Conservation (phyloP, 176 grass and related monocot genomes). For the bread wheat (Triticum aestivum) region DNA sequence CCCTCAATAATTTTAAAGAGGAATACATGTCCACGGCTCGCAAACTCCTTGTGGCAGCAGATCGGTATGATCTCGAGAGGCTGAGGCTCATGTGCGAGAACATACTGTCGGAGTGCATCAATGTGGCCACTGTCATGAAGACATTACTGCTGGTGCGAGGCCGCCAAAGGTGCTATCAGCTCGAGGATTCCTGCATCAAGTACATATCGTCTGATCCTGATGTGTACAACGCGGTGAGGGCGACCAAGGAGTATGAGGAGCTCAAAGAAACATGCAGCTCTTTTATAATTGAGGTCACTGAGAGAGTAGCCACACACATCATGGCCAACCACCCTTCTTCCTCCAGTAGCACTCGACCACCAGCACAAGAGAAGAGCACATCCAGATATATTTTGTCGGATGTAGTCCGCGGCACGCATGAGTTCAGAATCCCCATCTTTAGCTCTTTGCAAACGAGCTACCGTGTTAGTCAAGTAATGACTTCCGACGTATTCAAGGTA, state of each 20-base stretch:
- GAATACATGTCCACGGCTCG: not conserved
- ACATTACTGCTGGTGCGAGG: not conserved
- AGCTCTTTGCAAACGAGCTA: not conserved
- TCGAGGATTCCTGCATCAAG: not conserved
- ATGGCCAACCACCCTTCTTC: not conserved
- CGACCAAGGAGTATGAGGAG: not conserved
- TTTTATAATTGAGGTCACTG: not conserved
- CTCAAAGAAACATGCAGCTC: not conserved
- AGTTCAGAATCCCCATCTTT: not conserved
- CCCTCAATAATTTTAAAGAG: not conserved
- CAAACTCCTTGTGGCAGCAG: not conserved
- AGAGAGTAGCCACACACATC: not conserved
- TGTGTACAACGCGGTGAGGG: not conserved
- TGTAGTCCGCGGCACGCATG: not conserved
- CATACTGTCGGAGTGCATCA: not conserved
- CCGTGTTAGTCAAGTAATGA: not conserved
- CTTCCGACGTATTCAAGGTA: not conserved
- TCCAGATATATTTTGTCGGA: not conserved
- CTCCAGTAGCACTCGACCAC: not conserved
- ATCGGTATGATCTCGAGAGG: not conserved
- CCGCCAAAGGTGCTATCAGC: not conserved
- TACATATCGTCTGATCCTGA: not conserved
- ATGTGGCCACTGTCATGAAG: not conserved
- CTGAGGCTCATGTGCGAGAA: not conserved
- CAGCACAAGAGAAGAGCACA: not conserved